Conservation (phyloP, 179 eudicot species). For the Amaranthus tricolor region DNA sequence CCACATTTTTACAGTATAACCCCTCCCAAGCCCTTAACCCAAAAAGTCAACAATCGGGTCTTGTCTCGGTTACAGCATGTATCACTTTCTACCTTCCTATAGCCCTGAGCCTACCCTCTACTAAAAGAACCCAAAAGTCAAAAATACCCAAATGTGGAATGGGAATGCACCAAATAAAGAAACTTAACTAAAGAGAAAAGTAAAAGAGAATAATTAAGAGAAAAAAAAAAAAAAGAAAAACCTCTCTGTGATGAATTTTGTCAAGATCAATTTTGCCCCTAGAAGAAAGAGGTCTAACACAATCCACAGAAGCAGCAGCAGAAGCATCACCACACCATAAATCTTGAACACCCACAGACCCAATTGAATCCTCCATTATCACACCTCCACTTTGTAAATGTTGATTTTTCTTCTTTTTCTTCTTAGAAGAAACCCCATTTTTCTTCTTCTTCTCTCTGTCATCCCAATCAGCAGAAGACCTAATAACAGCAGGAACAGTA, state of each 20-base stretch:
- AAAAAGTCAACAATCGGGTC: background rate
- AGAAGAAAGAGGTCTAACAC: constrained; percentile 51
- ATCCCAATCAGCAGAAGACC: constrained; percentile 74
- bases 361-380: constrained; percentile 26
- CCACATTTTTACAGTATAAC: too few species aligned
- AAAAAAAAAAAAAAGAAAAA: constrained; percentile 14
- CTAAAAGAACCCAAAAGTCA: constrained; percentile 5
- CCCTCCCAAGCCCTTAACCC: background rate
- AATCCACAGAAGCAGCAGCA: constrained; percentile 59
- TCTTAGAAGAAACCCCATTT: constrained; percentile 34
- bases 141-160: background rate
- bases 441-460: constrained; percentile 19
- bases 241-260: constrained; percentile 60
- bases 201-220: background rate
- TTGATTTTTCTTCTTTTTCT: constrained; percentile 26
- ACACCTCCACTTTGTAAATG: constrained; percentile 20
- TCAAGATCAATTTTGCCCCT: constrained; percentile 58
- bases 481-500: constrained; percentile 63
- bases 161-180: background rate
- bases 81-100: too few species aligned
- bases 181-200: background rate
- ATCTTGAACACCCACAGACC: constrained; percentile 50
- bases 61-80: too few species aligned
- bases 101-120: constrained; percentile 1
- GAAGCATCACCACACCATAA: constrained; percentile 92